A percentile compares a stretch with the other conserved stretches of the same genome.
Evolutionary conservation across 331 rosid species (phyloP).

Genomic region (Phaseolus coccineus): DNA sequence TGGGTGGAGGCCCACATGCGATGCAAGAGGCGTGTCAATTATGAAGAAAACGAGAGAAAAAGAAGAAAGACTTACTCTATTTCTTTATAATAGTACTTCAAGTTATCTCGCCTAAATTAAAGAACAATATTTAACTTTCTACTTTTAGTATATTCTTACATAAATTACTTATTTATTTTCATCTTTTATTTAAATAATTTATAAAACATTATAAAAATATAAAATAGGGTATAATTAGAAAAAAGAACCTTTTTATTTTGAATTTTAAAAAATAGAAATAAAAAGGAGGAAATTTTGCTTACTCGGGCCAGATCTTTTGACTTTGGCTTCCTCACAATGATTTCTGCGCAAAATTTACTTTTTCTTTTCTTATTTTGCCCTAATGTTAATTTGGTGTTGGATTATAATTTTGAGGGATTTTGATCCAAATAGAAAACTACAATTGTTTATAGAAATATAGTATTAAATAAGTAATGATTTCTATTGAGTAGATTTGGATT

Average conservation of each 20-base stretch:
- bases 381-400: background rate
- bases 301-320: conserved; percentile 9
- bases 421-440: background rate
- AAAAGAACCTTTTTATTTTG: too few relatives aligned
- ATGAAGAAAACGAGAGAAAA: background rate
- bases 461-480: background rate
- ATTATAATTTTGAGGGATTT: background rate
- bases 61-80: background rate
- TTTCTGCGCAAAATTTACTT: background rate
- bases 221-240: too few relatives aligned
- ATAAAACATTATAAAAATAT: too few relatives aligned
- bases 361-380: background rate
- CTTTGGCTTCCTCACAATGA: conserved; percentile 18
- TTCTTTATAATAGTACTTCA: too few relatives aligned
- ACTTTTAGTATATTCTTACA: too few relatives aligned
- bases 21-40: conserved; percentile 33
- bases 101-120: too few relatives aligned
- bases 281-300: background rate
- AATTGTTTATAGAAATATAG: background rate
- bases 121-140: too few relatives aligned
- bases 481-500: background rate
- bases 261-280: too few relatives aligned
- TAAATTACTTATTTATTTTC: too few relatives aligned
- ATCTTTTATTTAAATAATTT: too few relatives aligned
- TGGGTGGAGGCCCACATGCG: conserved; percentile 18